These are phyloP conservation scores for Chalciporus chontae DNA, from an alignment of 768 basidiomycete species.

Conservation along the genomic window DNA sequence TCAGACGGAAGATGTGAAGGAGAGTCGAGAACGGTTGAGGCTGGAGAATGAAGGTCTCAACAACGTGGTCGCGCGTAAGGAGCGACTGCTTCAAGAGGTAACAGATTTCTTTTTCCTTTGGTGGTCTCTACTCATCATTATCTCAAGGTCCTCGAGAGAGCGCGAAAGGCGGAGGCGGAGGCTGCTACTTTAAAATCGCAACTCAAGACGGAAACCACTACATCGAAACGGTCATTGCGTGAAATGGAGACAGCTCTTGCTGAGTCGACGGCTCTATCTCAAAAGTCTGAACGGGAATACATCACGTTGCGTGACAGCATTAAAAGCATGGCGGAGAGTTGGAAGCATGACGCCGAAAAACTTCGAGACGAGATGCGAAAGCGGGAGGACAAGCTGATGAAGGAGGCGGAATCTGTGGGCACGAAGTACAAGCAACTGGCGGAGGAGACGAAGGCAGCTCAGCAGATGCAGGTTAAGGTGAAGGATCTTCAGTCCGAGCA, in stretches of 20 bases:
- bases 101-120: conserved; percentile 8
- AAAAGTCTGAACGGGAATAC: conserved; percentile 83
- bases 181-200: conserved; percentile 63
- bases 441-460: conserved; percentile 58
- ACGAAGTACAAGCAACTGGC: conserved; percentile 66
- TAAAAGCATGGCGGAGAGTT: conserved; percentile 67
- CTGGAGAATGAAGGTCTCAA: conserved; percentile 87
- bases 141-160: conserved; percentile 70
- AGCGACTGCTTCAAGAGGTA: conserved; percentile 83
- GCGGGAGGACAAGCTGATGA: conserved; percentile 64
- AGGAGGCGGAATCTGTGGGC: conserved; percentile 64
- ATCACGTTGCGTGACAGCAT: conserved; percentile 73
- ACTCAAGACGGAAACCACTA: conserved; percentile 68
- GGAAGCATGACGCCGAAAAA: conserved; percentile 69
- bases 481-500: conserved; percentile 51
- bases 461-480: conserved; percentile 43
- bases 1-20: conserved; percentile 86
- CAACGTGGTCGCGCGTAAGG: conserved; percentile 85
- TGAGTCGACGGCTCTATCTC: conserved; percentile 73
- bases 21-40: conserved; percentile 75
- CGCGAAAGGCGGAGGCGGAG: conserved; percentile 82
- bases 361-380: conserved; percentile 72
- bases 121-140: background rate
- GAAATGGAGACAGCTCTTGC: conserved; percentile 76
- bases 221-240: conserved; percentile 70